Evolutionary conservation across 805 yeast genomes (phyloP).

Genomic region (Torulaspora microellipsoides): DNA sequence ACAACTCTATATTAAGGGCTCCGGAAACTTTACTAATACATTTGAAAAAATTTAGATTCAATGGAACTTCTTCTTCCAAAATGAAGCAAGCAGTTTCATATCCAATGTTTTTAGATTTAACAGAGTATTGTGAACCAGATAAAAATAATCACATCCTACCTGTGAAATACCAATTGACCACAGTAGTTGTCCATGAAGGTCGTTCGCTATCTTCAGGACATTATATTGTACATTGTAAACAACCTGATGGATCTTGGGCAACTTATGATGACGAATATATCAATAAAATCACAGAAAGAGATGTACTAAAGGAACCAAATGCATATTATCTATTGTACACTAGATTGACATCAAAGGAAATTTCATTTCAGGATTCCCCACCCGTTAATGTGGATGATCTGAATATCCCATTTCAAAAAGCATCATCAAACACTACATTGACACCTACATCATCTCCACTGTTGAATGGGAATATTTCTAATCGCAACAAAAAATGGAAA

Average conservation of each 20-base stretch:
- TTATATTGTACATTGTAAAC: conserved; percentile 84
- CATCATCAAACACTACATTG: conserved; percentile 5
- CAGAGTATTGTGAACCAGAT: conserved; percentile 48
- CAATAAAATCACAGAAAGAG: conserved; percentile 63
- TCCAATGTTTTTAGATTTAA: conserved; percentile 69
- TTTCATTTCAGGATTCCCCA: conserved; percentile 15
- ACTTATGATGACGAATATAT: conserved; percentile 92
- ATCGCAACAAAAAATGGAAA: conserved; percentile 24
- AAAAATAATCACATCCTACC: conserved; percentile 34
- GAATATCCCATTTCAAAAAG: conserved; percentile 16
- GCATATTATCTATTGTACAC: conserved; percentile 90
- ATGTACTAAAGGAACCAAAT: conserved; percentile 74
- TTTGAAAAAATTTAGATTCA: conserved; percentile 85
- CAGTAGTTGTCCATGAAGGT: conserved; percentile 93
- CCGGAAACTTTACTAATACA: conserved; percentile 89
- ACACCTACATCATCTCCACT: conserved; percentile 16
- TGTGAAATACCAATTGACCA: conserved; percentile 62
- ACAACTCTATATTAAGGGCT: conserved; percentile 66
- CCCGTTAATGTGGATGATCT: conserved; percentile 10
- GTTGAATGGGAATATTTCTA: conserved; percentile 1
- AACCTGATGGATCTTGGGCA: conserved; percentile 90
- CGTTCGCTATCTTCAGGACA: conserved; percentile 90
- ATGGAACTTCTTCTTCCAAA: conserved; percentile 73
- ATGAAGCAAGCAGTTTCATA: conserved; percentile 83
- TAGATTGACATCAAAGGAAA: conserved; percentile 56